Evolutionary conservation across 768 basidiomycete genomes (phyloP).

Genomic region (Sarcomyxa edulis): DNA sequence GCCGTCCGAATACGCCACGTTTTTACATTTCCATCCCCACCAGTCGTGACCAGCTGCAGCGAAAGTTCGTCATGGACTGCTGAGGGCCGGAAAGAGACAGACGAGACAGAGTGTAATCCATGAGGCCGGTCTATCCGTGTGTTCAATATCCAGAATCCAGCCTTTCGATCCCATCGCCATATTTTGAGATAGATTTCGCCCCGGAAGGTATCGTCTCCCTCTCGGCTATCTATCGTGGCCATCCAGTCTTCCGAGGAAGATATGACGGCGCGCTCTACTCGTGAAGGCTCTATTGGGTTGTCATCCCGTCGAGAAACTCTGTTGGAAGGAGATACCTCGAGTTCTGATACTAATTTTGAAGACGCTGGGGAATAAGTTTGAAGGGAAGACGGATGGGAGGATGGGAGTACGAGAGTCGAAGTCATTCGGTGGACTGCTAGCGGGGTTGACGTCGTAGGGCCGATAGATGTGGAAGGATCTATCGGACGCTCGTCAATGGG

Average conservation of each 20-base stretch:
- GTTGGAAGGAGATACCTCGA: constrained; percentile 93
- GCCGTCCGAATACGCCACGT: constrained; percentile 64
- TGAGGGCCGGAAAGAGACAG: constrained; percentile 63
- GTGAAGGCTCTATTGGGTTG: constrained; percentile 65
- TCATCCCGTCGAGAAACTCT: constrained; percentile 80
- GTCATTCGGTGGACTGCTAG: constrained; percentile 73
- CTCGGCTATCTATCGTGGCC: constrained; percentile 81
- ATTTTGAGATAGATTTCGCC: constrained; percentile 80
- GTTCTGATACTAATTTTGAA: constrained; percentile 71
- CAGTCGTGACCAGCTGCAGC: constrained; percentile 63
- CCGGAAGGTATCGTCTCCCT: constrained; percentile 59
- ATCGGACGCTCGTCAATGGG: too few relatives aligned
- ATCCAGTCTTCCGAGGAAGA: constrained; percentile 80
- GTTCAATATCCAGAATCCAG: constrained; percentile 67
- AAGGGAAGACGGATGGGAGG: constrained; percentile 93
- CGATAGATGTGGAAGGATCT: constrained; percentile 30
- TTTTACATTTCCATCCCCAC: constrained; percentile 72
- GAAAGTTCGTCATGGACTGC: constrained; percentile 18
- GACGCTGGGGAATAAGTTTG: constrained; percentile 80
- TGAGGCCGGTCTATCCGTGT: constrained; percentile 90
- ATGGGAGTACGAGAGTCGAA: constrained; percentile 78
- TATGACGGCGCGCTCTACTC: constrained; percentile 66
- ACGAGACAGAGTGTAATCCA: constrained; percentile 54
- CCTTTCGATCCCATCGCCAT: constrained; percentile 78
- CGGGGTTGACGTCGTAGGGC: constrained; percentile 44